Conservation (phyloP, 139 green algal species). For the Closterium sp. region DNA sequence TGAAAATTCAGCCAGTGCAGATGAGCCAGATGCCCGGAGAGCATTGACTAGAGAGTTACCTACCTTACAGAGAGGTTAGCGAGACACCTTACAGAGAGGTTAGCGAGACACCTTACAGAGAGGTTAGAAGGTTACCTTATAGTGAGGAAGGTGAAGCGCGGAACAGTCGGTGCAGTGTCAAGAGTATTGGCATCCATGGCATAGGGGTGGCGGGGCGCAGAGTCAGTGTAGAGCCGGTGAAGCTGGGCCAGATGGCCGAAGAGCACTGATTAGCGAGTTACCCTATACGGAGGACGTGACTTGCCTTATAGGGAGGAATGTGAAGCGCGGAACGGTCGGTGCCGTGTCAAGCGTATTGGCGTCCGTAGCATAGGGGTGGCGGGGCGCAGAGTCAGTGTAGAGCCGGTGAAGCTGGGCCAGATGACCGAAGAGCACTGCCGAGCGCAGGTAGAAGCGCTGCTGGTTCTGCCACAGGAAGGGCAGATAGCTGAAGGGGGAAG, state of each 20-base stretch:
- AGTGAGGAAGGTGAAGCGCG: slow-evolving; percentile 79
- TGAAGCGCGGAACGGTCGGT: slow-evolving; percentile 69
- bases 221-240: slow-evolving; percentile 40
- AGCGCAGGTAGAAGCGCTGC: slow-evolving; percentile 63
- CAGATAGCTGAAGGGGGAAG: slow-evolving; percentile 70
- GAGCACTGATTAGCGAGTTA: slow-evolving; percentile 58
- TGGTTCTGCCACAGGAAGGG: slow-evolving; percentile 81
- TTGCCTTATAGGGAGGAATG: slow-evolving; percentile 84
- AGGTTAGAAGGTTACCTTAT: slow-evolving; percentile 55
- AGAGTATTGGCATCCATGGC: slow-evolving; percentile 71
- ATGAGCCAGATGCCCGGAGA: not conserved
- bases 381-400: slow-evolving; percentile 36
- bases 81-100: not conserved
- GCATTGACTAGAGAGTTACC: not conserved
- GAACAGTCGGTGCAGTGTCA: slow-evolving; percentile 62
- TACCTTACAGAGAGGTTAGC: not conserved
- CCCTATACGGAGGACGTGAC: slow-evolving; percentile 66
- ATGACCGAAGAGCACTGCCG: slow-evolving; percentile 71
- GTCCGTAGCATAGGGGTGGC: slow-evolving; percentile 42
- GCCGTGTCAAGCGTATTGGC: slow-evolving; percentile 77
- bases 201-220: not conserved
- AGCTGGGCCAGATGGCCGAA: too few species aligned
- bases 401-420: slow-evolving; percentile 58
- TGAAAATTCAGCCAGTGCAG: too few species aligned
- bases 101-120: not conserved